Evolutionary conservation across 2,329 filamentous ascomycete species (phyloP).

Genomic region (Phoma herbarum): DNA sequence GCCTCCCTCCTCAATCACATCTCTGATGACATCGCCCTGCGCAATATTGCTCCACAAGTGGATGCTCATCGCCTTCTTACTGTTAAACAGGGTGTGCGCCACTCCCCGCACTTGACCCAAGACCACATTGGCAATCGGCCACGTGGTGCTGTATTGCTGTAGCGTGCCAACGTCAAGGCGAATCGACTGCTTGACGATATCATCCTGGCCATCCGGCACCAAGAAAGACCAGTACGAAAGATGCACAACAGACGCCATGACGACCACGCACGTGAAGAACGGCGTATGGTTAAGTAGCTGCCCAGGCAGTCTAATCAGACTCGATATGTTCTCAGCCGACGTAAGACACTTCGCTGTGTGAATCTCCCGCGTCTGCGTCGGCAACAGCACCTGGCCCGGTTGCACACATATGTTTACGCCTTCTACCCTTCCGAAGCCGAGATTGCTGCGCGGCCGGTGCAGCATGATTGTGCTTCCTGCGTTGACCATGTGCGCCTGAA

Average conservation of each 20-base stretch:
- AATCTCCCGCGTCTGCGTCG: slow-evolving; percentile 61
- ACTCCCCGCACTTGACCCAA: slow-evolving; percentile 78
- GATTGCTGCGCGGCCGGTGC: slow-evolving; percentile 55
- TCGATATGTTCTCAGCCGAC: slow-evolving; percentile 79
- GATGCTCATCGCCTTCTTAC: slow-evolving; percentile 53
- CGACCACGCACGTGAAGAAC: slow-evolving; percentile 53
- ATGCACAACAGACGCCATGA: slow-evolving; percentile 52
- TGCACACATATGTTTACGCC: slow-evolving; percentile 70
- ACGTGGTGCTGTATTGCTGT: slow-evolving; percentile 72
- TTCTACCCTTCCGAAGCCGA: slow-evolving; percentile 49
- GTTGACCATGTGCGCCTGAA: slow-evolving; percentile 85
- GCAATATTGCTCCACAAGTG: slow-evolving; percentile 50
- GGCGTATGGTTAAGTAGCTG: slow-evolving; percentile 73
- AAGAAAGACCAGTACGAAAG: slow-evolving; percentile 75
- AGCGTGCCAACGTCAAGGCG: slow-evolving; percentile 81
- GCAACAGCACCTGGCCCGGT: slow-evolving; percentile 61
- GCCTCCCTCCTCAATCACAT: slow-evolving; percentile 46
- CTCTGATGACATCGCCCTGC: slow-evolving; percentile 46
- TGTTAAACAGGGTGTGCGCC: slow-evolving; percentile 73
- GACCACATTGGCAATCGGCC: slow-evolving; percentile 75
- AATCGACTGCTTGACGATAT: slow-evolving; percentile 76
- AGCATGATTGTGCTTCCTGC: slow-evolving; percentile 52
- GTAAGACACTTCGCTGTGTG: slow-evolving; percentile 84
- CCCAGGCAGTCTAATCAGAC: slow-evolving; percentile 76
- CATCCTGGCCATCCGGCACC: slow-evolving; percentile 63